Percentiles rank a stretch among this genome's conserved stretches.
Evolutionary conservation across 2,329 filamentous ascomycete genomes (phyloP).

Genomic region (Fusarium sp.): DNA sequence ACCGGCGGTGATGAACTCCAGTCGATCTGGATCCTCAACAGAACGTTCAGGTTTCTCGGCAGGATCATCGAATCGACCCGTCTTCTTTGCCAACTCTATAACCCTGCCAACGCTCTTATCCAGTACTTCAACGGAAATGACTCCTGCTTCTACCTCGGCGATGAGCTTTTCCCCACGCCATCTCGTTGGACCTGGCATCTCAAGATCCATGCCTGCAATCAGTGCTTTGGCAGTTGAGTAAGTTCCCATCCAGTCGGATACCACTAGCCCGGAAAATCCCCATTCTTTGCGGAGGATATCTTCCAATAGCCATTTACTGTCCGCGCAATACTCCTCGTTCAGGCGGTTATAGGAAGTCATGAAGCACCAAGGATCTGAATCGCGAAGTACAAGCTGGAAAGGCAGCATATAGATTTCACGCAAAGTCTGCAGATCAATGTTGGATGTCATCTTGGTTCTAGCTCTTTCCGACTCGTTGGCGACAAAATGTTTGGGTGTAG

Average conservation of each 20-base stretch:
- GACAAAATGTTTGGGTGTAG: conserved; percentile 16
- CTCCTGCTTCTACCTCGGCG: neutral
- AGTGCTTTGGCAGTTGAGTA: conserved; percentile 8
- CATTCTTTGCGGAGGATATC: conserved; percentile 1
- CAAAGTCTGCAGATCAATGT: conserved; percentile 6
- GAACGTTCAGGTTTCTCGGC: neutral
- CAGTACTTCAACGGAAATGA: neutral
- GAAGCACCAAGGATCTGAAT: conserved; percentile 21
- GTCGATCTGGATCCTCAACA: neutral
- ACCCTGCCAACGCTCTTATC: neutral
- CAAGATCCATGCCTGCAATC: conserved; percentile 6
- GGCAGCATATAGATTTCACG: conserved; percentile 19
- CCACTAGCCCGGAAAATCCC: neutral
- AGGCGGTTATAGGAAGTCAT: conserved; percentile 19
- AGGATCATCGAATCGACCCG: neutral
- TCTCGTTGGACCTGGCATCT: conserved; percentile 15
- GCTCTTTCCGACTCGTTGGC: conserved; percentile 15
- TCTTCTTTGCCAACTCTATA: neutral
- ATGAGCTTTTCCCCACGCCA: neutral
- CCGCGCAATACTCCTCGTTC: neutral
- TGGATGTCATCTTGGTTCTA: conserved; percentile 16
- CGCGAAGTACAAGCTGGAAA: conserved; percentile 4
- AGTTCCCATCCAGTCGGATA: conserved; percentile 20
- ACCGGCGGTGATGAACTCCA: neutral
- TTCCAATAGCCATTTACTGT: neutral